Percentiles rank a stretch among this genome's conserved stretches.
Evolutionary conservation across 495 filamentous ascomycete species (phyloP).

Genomic region (Lophium mytilinum): DNA sequence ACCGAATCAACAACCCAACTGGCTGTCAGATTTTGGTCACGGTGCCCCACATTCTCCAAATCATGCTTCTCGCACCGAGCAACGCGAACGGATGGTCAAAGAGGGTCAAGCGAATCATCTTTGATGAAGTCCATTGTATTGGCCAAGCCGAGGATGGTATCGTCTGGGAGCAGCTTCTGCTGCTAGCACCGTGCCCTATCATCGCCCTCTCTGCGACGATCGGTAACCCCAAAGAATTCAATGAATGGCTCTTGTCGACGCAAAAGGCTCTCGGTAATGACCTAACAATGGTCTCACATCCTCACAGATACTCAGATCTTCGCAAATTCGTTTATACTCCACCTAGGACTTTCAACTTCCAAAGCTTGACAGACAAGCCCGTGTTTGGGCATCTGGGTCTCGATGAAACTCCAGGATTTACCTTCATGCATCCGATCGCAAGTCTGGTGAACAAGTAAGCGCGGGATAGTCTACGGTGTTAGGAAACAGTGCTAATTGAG

Average conservation of each 20-base stretch:
- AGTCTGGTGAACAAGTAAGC: constrained; percentile 44
- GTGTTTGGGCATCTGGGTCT: constrained; percentile 42
- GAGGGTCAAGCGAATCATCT: constrained; percentile 64
- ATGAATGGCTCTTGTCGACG: constrained; percentile 53
- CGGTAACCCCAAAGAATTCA: constrained; percentile 66
- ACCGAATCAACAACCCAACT: constrained; percentile 59
- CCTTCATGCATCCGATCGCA: constrained; percentile 61
- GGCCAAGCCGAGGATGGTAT: constrained; percentile 69
- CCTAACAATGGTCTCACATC: constrained; percentile 57
- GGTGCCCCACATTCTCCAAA: constrained; percentile 69
- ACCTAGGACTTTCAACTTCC: constrained; percentile 46
- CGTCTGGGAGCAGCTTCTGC: constrained; percentile 72
- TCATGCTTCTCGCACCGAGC: constrained; percentile 61
- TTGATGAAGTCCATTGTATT: constrained; percentile 79
- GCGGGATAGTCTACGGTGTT: background rate
- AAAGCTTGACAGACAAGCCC: constrained; percentile 42
- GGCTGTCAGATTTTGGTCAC: constrained; percentile 71
- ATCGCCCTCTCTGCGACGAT: constrained; percentile 75
- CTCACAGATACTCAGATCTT: constrained; percentile 62
- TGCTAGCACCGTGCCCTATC: constrained; percentile 67
- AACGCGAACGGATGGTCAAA: constrained; percentile 59
- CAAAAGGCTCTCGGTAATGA: constrained; percentile 50
- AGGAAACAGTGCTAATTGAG: background rate
- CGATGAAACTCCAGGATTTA: constrained; percentile 43
- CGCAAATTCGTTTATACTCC: constrained; percentile 59